These are phyloP conservation scores for Paracoccidioides lutzii DNA, from an alignment of 2,329 filamentous ascomycete species.

Conservation along the genomic window DNA sequence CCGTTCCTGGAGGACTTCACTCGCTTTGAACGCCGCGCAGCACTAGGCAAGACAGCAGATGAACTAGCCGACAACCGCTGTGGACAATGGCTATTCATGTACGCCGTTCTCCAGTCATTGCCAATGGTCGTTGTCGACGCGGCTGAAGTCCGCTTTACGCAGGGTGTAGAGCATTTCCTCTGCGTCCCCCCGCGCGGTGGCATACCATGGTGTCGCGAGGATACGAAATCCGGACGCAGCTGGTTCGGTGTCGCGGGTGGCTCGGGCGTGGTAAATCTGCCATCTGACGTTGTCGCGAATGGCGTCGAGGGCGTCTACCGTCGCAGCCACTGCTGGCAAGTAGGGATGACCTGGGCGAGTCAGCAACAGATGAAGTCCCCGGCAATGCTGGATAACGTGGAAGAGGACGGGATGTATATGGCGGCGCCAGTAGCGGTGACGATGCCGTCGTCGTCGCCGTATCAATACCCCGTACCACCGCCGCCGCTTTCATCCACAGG, in stretches of 20 bases:
- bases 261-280: constrained; percentile 47
- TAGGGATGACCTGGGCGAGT: constrained; percentile 48
- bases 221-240: constrained; percentile 30
- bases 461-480: constrained; percentile 4
- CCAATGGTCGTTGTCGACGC: constrained; percentile 39
- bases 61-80: constrained; percentile 36
- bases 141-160: constrained; percentile 30
- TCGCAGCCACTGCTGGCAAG: constrained; percentile 56
- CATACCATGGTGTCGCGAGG: constrained; percentile 36
- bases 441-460: background rate
- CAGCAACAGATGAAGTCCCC: constrained; percentile 25
- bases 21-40: constrained; percentile 34
- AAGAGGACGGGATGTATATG: background rate
- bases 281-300: constrained; percentile 52
- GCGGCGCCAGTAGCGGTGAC: background rate
- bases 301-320: constrained; percentile 56
- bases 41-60: constrained; percentile 31
- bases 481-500: constrained; percentile 11
- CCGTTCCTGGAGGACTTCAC: constrained; percentile 37
- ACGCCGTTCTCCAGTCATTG: constrained; percentile 37
- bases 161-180: constrained; percentile 39
- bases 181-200: constrained; percentile 37
- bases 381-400: constrained; percentile 14
- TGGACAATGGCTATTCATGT: constrained; percentile 41
- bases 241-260: constrained; percentile 49